Evolutionary conservation across 1,139 yeast species (phyloP), one percentile per base, ranked within the genome.

Genomic region (Sporopachydermia cereana): DNA sequence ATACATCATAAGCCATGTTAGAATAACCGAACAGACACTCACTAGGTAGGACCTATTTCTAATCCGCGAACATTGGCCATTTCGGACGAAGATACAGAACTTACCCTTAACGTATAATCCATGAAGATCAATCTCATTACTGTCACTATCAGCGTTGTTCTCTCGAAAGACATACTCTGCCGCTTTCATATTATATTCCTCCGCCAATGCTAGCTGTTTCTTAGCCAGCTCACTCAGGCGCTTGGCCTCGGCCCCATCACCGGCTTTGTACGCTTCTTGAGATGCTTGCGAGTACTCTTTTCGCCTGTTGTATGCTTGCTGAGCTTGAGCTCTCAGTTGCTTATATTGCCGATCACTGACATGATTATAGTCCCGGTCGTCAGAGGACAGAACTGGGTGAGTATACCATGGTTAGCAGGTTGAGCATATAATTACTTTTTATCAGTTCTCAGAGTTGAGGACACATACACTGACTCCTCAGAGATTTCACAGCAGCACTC

Each of bases 91-190:
- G 3, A 12, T 7, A 23, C 5, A 5, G 30, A 24, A 21, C 47
- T 27, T 42, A 52, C 56, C 57, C 43, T 81, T 83, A 30, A 89
- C 94, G 54, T 72, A 88, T 36, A 91, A 68, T 0, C 98, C 98
- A 61, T 91, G 98, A 48, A 91, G 70, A 62, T 91, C 97, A 51
- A 91, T 86, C 62, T 91, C 97, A 59, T 86, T 84, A 17, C 71
- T 72, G 27, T 76, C 79, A 27, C 93, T 80, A 57, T 88, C 96
- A 29, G 85, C 76, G 57, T 91, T 91, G 60, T 91, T 91, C 54
- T 84, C 91, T 43, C 81, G 69, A 59, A 89, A 89, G 2, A 88
- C 97, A 59, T 81, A 89, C 58, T 79, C 89, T 1, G 96, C 96
- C 1, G 97, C 98, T 59, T 80, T 76, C 27, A 70, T 66, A 63